These are phyloP conservation scores for Penicillium lagena DNA, from an alignment of 495 filamentous ascomycete genomes.

Conservation along the genomic window DNA sequence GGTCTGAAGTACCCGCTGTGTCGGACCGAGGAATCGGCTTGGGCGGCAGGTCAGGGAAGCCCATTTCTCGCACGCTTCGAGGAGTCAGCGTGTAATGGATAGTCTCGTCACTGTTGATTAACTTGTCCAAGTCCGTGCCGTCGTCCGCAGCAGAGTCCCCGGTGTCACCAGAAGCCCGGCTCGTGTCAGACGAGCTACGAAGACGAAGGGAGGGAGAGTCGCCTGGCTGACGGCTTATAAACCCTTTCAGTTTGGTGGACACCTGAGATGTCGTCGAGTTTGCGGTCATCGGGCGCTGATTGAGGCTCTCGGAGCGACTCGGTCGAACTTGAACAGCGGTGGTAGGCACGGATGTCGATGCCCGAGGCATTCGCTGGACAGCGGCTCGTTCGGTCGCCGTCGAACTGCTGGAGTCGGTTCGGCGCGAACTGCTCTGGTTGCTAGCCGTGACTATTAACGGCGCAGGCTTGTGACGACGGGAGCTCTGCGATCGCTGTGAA, in stretches of 20 bases:
- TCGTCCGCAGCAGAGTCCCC: conserved; percentile 40
- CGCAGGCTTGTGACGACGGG: conserved; percentile 21
- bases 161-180: conserved; percentile 25
- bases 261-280: conserved; percentile 47
- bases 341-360: conserved; percentile 28
- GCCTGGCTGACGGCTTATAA: conserved; percentile 39
- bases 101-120: conserved; percentile 86
- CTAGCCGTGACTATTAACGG: conserved; percentile 17
- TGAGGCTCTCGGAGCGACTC: conserved; percentile 37
- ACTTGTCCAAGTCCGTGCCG: conserved; percentile 65
- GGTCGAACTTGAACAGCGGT: conserved; percentile 18
- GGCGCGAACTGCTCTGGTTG: conserved; percentile 2
- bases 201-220: conserved; percentile 36
- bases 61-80: conserved; percentile 78
- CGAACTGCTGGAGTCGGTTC: conserved; percentile 5
- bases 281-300: conserved; percentile 48
- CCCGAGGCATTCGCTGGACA: conserved; percentile 41
- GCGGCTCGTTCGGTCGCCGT: conserved; percentile 37
- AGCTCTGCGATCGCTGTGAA: conserved; percentile 19
- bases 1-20: conserved; percentile 31
- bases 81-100: conserved; percentile 93
- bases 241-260: conserved; percentile 46
- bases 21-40: conserved; percentile 25
- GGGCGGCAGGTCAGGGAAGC: conserved; percentile 42
- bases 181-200: conserved; percentile 45